Base-by-base conservation (phyloP, 192 early-diverging fungal genomes). In the Backusella westeae region DNA sequence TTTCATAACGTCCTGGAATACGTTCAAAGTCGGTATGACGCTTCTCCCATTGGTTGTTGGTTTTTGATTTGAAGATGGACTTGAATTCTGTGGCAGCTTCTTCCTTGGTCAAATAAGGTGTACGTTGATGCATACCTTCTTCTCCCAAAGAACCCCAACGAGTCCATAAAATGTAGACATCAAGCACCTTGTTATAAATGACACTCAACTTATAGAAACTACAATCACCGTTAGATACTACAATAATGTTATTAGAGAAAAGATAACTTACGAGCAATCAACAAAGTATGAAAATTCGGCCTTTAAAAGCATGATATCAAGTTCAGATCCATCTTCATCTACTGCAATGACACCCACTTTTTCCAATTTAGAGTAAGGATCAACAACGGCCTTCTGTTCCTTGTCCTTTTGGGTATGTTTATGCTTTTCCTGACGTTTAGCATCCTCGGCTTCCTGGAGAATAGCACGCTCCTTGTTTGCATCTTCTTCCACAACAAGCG, bases 61-160 rank as follows among this genome's bases (percentile, higher is more conserved):
- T 94, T 83, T 94, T 95, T 42, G 83, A 78, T 21, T 67, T 84
- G 72, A 92, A 95, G 52, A 93, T 93, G 8, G 73, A 81, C 49
- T 88, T 69, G 80, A 95, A 95, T 8, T 80, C 85, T 15, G 34
- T 6, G 34, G 87, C 78, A 14, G 87, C 90, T 0, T 38, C 49
- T 6, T 85, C 75, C 36, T 82, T 15, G 52, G 69, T 39, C 4
- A 71, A 12, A 19, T 59, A 67, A 9, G 80, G 82, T 4, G 78
- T 85, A 17, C 44, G 82, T 81, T 91, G 90, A 67, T 77, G 76
- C 67, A 71, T 71, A 26, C 93, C 94, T 36, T 72, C 52, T 21
- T 82, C 84, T 19, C 94, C 94, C 42, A 94, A 90, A 26, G 87
- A 78, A 17, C 94, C 94, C 94, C 94, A 95, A 65, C 89, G 90